Evolutionary conservation across 78 protist genomes (phyloP), one percentile per base, ranked within the genome.

Genomic region (Dictyostelium brefeldianum): DNA sequence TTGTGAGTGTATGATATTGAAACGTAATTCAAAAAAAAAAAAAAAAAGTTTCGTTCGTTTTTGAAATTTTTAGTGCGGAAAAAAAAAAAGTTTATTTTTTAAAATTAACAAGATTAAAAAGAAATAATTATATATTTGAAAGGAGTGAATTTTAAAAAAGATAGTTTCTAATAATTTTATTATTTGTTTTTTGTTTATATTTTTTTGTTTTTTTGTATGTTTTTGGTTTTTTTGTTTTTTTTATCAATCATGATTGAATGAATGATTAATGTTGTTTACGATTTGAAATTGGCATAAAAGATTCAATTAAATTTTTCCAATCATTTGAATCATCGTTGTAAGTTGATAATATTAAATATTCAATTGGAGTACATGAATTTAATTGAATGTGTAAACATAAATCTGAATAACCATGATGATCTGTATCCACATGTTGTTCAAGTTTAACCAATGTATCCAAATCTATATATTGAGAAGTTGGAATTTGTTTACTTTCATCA

Each of bases 401-500:
- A 25, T 46, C 59, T 41, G 51, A 31, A 17, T 20, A 80, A 15
- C 87, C 87, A 43, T 25, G 46, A 46, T 46, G 64, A 15, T 22
- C 8, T 56, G 78, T n/a, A 53, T 57, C 31, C 2, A 36, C 2
- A 36, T 36, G 43, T 36, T 36, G 43, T 36, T 36, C 43, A 36
- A 36, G 43, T 36, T 36, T 36, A 18, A 18, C 70, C 0, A 29
- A 14, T 12, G 53, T 74, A 71, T 85, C 92, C 14, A 85, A 31
- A 25, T 51, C 12, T 17, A 57, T 67, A 18, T 31, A 10, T 25
- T 80, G 65, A 4, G 67, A 27, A 5, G 65, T 9, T 25, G 50
- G 48, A 10, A 56, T n/a, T 56, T 74, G 92, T 62, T 85, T 85
- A 70, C 62, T 59, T 0, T 85, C 92, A 48, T 85, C 92, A 17